Evolutionary conservation across 1,139 yeast genomes (phyloP).

Genomic region (Candida neerlandica): DNA sequence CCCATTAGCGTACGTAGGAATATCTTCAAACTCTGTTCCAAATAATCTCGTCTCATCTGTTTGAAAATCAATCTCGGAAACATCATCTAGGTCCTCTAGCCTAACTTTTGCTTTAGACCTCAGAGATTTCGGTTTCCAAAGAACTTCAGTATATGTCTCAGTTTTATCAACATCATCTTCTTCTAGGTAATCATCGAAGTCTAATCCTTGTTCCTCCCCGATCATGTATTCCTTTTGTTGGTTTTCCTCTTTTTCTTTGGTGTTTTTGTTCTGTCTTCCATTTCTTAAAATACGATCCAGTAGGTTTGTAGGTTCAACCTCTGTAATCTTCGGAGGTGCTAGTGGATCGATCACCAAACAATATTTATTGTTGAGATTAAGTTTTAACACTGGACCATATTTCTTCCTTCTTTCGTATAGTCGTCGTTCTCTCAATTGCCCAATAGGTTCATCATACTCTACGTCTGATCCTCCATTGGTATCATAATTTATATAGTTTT

Average conservation of each 20-base stretch:
- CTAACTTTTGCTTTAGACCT: neutral
- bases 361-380: slow-evolving; percentile 32
- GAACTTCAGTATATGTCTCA: neutral
- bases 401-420: slow-evolving; percentile 20
- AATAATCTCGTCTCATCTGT: slow-evolving; percentile 8
- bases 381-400: slow-evolving; percentile 29
- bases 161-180: neutral
- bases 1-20: slow-evolving; percentile 13
- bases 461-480: slow-evolving; percentile 14
- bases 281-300: neutral
- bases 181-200: neutral
- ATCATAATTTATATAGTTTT: slow-evolving; percentile 14
- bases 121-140: neutral
- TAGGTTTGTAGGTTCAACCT: neutral
- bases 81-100: slow-evolving; percentile 12
- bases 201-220: neutral
- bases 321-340: slow-evolving; percentile 27
- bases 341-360: slow-evolving; percentile 33
- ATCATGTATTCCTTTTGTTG: neutral
- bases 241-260: neutral
- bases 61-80: slow-evolving; percentile 5
- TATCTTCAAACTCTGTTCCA: slow-evolving; percentile 13
- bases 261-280: neutral
- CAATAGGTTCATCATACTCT: slow-evolving; percentile 24
- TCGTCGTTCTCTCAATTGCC: slow-evolving; percentile 23